Evolutionary conservation across 352 stramenopile genomes (phyloP).

Genomic region (Phytophthora boehmeriae): DNA sequence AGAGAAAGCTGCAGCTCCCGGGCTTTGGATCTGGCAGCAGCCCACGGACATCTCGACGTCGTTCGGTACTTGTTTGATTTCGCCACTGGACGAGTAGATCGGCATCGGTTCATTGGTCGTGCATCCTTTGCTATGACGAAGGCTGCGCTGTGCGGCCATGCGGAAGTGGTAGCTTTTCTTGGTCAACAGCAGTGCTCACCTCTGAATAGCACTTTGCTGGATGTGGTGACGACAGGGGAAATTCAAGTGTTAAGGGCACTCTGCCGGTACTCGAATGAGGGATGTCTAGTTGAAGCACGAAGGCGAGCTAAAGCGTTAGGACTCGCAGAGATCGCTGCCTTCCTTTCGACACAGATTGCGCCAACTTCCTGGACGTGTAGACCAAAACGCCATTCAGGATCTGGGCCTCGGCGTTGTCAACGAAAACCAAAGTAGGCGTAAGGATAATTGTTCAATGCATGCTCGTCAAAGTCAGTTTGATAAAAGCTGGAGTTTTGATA

Average conservation of each 20-base stretch:
- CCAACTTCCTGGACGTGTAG: constrained; percentile 30
- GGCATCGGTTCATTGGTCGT: constrained; percentile 20
- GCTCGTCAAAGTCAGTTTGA: background rate
- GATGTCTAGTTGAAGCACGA: constrained; percentile 36
- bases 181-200: constrained; percentile 27
- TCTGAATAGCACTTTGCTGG: constrained; percentile 32
- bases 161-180: constrained; percentile 28
- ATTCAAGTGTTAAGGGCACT: constrained; percentile 30
- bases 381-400: constrained; percentile 25
- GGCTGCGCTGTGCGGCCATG: constrained; percentile 30
- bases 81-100: constrained; percentile 15
- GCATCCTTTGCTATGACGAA: constrained; percentile 41
- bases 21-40: constrained; percentile 55
- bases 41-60: constrained; percentile 56
- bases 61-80: constrained; percentile 49
- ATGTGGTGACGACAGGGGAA: constrained; percentile 34
- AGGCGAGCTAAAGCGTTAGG: constrained; percentile 28
- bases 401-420: constrained; percentile 32
- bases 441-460: no score
- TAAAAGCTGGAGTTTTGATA: background rate
- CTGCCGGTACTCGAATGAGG: constrained; percentile 37
- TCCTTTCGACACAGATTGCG: constrained; percentile 28
- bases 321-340: constrained; percentile 23
- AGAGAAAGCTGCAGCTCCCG: constrained; percentile 40
- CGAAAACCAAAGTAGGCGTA: constrained; percentile 9